These are phyloP conservation scores for Aspergillus chevalieri DNA, from an alignment of 2,329 filamentous ascomycete genomes.

Conservation along the genomic window DNA sequence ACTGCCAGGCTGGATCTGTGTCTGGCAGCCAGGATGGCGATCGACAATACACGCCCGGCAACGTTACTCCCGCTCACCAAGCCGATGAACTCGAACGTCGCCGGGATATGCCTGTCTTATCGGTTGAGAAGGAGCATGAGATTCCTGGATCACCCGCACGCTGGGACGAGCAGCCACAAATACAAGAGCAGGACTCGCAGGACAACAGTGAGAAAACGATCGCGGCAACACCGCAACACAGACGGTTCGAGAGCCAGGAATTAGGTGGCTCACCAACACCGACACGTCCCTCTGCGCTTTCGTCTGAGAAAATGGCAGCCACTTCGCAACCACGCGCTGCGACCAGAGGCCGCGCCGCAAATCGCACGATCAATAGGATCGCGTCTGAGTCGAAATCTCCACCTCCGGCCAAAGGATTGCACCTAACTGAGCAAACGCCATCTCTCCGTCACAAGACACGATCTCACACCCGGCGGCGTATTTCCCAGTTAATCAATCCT, in stretches of 20 bases:
- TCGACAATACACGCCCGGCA: background rate
- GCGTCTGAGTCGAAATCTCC: background rate
- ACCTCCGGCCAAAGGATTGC: background rate
- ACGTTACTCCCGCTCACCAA: background rate
- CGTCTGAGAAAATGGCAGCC: background rate
- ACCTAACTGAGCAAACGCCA: background rate
- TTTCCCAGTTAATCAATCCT: background rate
- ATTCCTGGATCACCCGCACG: slow-evolving; percentile 14
- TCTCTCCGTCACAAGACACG: background rate
- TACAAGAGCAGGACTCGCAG: slow-evolving; percentile 2
- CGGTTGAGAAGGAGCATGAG: slow-evolving; percentile 18
- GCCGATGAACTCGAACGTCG: slow-evolving; percentile 2
- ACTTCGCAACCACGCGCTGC: background rate
- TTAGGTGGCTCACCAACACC: slow-evolving; percentile 18
- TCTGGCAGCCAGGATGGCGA: background rate
- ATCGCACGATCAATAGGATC: background rate
- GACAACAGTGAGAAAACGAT: slow-evolving; percentile 1
- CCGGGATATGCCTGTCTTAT: slow-evolving; percentile 20
- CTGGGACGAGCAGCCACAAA: slow-evolving; percentile 1
- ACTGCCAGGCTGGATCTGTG: background rate
- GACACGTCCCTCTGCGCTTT: slow-evolving; percentile 1
- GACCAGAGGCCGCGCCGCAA: background rate
- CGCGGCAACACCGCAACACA: slow-evolving; percentile 5
- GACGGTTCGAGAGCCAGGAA: slow-evolving; percentile 22
- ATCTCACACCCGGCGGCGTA: background rate